Percentiles rank a stretch among this genome's conserved stretches.
Conservation (phyloP, 148 eudicot genomes). For the Rhododendron griersonianum region DNA sequence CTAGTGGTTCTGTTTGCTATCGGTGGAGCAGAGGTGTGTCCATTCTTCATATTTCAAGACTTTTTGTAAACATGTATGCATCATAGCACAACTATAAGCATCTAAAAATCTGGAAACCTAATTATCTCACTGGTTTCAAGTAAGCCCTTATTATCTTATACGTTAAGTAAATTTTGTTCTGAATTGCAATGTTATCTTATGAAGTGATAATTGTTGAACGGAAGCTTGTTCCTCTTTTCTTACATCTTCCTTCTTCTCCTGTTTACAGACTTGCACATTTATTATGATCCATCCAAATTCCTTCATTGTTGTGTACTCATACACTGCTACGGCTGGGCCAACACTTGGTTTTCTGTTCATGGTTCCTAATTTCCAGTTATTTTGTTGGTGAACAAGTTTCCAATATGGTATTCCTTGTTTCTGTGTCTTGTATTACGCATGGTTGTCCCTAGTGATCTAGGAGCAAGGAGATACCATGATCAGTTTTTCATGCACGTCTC, state of each 20-base stretch:
- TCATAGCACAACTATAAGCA: background rate
- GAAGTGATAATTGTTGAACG: background rate
- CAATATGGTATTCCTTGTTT: background rate
- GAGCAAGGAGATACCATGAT: background rate
- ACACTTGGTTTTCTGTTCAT: background rate
- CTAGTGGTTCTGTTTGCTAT: slow-evolving; percentile 90
- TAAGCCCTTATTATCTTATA: background rate
- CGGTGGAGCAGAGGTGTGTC: slow-evolving; percentile 89
- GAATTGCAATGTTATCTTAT: background rate
- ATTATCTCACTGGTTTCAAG: background rate
- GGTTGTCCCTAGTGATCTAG: background rate
- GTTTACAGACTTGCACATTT: slow-evolving; percentile 4
- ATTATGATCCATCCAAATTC: background rate
- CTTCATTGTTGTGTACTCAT: background rate
- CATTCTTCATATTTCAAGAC: background rate
- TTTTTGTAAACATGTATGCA: background rate
- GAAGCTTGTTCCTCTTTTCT: slow-evolving; percentile 2
- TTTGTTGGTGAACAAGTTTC: background rate
- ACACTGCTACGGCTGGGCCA: background rate
- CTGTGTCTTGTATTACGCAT: background rate
- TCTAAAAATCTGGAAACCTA: background rate
- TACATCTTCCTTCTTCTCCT: background rate
- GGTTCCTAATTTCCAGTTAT: background rate
- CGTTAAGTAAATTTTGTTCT: background rate
- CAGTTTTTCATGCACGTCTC: background rate